Percentiles rank a stretch among this genome's conserved stretches.
Conservation (phyloP, 2,329 filamentous ascomycete species). For the Beauveria scarabaeidicola region DNA sequence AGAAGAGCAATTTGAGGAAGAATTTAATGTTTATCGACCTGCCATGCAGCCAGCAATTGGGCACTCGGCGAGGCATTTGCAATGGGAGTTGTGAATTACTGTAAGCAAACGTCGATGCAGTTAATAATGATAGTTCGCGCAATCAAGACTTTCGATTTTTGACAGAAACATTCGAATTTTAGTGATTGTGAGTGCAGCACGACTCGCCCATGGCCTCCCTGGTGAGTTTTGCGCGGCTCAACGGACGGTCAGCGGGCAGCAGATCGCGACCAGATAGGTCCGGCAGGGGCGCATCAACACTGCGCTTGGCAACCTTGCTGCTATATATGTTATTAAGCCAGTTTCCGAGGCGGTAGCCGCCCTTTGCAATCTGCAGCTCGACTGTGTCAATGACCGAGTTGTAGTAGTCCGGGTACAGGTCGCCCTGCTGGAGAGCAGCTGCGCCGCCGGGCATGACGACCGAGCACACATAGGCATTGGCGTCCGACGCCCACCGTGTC, state of each 20-base stretch:
- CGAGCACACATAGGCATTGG: constrained; percentile 35
- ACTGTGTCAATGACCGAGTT: constrained; percentile 30
- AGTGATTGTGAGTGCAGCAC: constrained; percentile 13
- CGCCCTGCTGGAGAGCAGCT: constrained; percentile 28
- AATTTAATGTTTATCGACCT: no score
- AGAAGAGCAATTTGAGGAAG: no score
- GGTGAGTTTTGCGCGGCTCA: constrained; percentile 21
- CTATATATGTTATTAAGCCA: constrained; percentile 22
- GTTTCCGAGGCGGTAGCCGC: constrained; percentile 28
- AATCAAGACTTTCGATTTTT: not conserved
- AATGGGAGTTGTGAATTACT: not conserved
- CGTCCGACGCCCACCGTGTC: constrained; percentile 31
- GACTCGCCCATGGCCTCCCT: constrained; percentile 17
- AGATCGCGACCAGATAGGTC: constrained; percentile 19
- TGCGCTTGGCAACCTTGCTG: constrained; percentile 15
- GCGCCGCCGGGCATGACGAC: constrained; percentile 31
- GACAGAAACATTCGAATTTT: not conserved
- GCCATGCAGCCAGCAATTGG: no score
- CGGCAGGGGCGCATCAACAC: constrained; percentile 11
- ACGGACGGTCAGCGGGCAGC: constrained; percentile 17
- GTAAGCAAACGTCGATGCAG: no score
- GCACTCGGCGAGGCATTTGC: not conserved
- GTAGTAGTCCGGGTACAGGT: constrained; percentile 32
- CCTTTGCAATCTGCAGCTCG: constrained; percentile 36
- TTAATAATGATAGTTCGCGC: not conserved